These are phyloP conservation scores for Neckera pumila DNA, from an alignment of 225 moss, liverwort and hornwort genomes.

Conservation along the genomic window DNA sequence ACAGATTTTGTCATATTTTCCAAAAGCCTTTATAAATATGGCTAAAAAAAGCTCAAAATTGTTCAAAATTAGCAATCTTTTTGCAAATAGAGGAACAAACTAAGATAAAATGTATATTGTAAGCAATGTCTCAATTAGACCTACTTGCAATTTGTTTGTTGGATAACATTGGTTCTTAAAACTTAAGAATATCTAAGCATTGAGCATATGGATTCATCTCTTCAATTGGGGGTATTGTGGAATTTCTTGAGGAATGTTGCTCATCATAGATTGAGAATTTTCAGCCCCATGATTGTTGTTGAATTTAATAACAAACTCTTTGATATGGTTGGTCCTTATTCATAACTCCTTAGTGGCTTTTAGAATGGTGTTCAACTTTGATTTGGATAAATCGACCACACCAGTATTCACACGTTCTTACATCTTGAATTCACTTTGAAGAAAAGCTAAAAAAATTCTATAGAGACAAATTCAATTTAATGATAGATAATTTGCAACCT, in stretches of 20 bases:
- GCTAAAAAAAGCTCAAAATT: accelerated
- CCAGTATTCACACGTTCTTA: accelerated
- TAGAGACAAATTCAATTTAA: no score
- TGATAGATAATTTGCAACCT: no score
- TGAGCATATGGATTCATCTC: neutral
- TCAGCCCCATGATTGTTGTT: accelerated
- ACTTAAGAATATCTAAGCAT: accelerated
- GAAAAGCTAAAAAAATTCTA: no score
- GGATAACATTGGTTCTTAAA: accelerated
- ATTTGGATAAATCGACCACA: neutral
- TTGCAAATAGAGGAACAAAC: neutral
- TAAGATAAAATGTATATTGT: no score
- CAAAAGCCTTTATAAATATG: neutral
- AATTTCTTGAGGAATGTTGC: neutral
- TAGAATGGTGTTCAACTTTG: accelerated
- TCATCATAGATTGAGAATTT: accelerated
- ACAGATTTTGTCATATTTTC: neutral
- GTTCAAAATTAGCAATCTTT: accelerated
- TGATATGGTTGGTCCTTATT: accelerated
- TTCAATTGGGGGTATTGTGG: accelerated
- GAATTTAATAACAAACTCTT: neutral
- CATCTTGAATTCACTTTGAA: no score
- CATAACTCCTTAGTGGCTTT: neutral
- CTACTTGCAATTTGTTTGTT: neutral
- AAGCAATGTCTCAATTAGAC: no score